Evolutionary conservation across 306 rosid species (phyloP).

Genomic region (Fragaria ananassa): DNA sequence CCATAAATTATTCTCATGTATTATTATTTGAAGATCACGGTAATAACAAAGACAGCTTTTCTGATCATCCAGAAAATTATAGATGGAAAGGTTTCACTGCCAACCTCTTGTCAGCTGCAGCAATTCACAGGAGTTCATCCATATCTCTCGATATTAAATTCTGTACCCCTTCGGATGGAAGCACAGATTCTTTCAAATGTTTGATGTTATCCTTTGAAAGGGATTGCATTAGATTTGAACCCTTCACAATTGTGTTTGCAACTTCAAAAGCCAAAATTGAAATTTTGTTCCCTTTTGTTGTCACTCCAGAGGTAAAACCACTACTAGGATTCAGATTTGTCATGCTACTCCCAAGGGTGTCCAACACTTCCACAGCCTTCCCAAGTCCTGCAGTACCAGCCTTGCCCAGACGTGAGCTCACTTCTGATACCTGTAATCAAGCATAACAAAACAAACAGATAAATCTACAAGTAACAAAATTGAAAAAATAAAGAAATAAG

Average conservation of each 20-base stretch:
- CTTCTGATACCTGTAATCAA: conserved; percentile 79
- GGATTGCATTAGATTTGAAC: conserved; percentile 93
- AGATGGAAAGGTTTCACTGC: neutral
- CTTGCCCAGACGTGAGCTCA: conserved; percentile 86
- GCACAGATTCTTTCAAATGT: conserved; percentile 83
- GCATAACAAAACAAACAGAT: neutral
- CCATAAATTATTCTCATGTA: conserved; percentile 16
- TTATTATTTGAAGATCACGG: conserved; percentile 19
- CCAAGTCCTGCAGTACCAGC: conserved; percentile 99
- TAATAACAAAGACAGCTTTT: neutral
- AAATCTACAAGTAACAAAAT: neutral
- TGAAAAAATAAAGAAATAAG: neutral
- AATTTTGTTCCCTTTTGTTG: conserved; percentile 87
- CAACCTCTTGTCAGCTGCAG: conserved; percentile 98
- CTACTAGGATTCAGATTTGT: conserved; percentile 73
- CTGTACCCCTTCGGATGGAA: conserved; percentile 91
- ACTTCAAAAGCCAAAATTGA: conserved; percentile 96
- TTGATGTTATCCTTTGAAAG: conserved; percentile 86
- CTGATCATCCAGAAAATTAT: neutral
- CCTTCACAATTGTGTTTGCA: conserved; percentile 96
- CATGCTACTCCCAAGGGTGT: conserved; percentile 97
- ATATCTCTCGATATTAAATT: conserved; percentile 78
- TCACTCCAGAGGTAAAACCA: conserved; percentile 82
- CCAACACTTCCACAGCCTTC: conserved; percentile 98
- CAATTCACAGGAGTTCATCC: conserved; percentile 82